phyloP scores from a whole-genome alignment of 768 basidiomycete genomes.

The Boletus pseudo-olivaceus region DNA sequence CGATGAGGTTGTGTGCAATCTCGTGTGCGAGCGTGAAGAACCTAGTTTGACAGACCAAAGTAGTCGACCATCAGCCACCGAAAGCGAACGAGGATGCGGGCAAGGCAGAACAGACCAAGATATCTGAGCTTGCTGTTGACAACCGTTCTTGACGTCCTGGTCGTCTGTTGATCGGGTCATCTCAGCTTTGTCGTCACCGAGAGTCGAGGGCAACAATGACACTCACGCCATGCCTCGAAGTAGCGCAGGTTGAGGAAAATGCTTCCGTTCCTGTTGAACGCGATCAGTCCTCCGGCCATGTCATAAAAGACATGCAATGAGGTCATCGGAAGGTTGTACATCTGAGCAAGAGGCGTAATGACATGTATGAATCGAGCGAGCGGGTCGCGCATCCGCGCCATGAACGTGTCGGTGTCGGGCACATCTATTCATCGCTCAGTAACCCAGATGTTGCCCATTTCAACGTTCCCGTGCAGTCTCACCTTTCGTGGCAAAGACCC shows the following conservation, averaged over 20 bases:
- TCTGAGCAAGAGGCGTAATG: constrained; percentile 56
- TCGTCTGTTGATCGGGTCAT: constrained; percentile 52
- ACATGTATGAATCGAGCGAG: constrained; percentile 73
- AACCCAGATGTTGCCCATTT: background rate
- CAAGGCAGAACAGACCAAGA: constrained; percentile 57
- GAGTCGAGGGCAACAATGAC: background rate
- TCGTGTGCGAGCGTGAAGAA: constrained; percentile 93
- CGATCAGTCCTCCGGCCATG: constrained; percentile 73
- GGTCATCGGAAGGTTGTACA: constrained; percentile 71
- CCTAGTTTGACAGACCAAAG: constrained; percentile 32
- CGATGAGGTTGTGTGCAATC: constrained; percentile 87
- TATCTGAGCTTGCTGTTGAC: constrained; percentile 61
- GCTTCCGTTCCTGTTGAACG: constrained; percentile 88
- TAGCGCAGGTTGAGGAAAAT: constrained; percentile 87
- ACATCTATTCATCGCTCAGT: constrained; percentile 45
- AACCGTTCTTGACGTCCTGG: constrained; percentile 52
- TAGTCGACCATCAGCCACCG: background rate
- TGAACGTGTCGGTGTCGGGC: constrained; percentile 44
- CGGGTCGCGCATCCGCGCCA: constrained; percentile 50
- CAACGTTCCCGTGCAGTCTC: background rate
- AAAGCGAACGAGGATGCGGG: background rate
- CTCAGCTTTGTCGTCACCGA: background rate
- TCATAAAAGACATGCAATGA: constrained; percentile 90
- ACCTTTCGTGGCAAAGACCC: constrained; percentile 66
- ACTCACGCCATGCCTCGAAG: constrained; percentile 84